Base-by-base conservation (phyloP, 352 stramenopile genomes). In the Globisporangium sylvaticum region DNA sequence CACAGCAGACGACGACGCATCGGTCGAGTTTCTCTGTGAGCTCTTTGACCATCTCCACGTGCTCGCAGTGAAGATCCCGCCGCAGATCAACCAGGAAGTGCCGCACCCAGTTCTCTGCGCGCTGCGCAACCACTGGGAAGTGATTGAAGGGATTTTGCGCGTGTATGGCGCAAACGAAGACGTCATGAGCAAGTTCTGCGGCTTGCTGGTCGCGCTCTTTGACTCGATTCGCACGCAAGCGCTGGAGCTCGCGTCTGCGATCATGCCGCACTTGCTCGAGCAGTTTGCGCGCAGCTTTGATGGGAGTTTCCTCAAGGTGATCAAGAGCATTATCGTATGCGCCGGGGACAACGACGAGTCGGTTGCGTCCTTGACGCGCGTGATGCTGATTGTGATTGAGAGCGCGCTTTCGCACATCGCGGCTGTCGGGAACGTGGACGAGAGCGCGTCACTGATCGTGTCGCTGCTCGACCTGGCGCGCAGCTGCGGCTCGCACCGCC, bases 311-410 rank as follows among this genome's bases (percentile, higher is more conserved):
- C 62, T 94, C 34, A 71, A 68, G 18, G 85, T 92, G 53, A 85
- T 94, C 62, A 87, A 88, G 65, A 86, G 83, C 53, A 83, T 92
- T 44, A 77, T 94, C 50, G 65, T 61, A 18, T 91, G 79, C 58
- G 76, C 83, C 32, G 80, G 81, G 10, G 80, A 92, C 50, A 82
- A 92, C 44, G 74, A 83, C 24, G 76, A 78, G 62, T 81, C 83
- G 5, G 74, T 78, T 32, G 69, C 69, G 27, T 90, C 80, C 56
- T 74, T 93, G 57, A 90, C 80, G 18, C 79, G 77, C n/a, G 82
- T 93, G 5, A 77, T 92, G 39, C 71, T 82, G 53, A 89, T 90
- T 50, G 74, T 88, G 14, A 56, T 71, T 27, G 78, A 92, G 56
- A 81, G 66, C 27, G 74, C 81, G 20, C 74, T 91, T 29, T 79